A percentile compares a stretch with the other conserved stretches of the same genome.
These are phyloP conservation scores for Paracorniculantispora psalliotae DNA, from an alignment of 2,329 filamentous ascomycete species.

Conservation along the genomic window DNA sequence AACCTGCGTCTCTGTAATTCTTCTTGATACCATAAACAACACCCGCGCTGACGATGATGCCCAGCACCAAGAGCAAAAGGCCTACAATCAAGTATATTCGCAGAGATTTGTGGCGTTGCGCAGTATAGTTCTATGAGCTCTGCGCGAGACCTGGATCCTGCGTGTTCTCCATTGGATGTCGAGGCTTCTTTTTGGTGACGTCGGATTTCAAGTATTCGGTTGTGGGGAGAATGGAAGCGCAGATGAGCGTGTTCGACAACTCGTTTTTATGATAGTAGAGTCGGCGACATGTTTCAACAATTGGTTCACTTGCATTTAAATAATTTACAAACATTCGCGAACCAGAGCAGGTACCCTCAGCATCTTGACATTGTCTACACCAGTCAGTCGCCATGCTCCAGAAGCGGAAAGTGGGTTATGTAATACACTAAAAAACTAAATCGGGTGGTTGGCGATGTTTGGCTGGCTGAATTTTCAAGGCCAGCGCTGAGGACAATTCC, in stretches of 20 bases:
- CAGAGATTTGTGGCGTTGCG: neutral
- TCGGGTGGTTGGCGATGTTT: slow-evolving; percentile 8
- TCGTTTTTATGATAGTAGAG: no score
- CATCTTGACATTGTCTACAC: neutral
- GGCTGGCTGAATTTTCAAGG: neutral
- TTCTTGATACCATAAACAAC: slow-evolving; percentile 14
- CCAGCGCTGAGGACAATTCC: neutral
- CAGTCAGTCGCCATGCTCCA: neutral
- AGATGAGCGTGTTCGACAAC: no score
- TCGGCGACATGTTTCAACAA: no score
- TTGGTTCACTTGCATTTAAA: no score
- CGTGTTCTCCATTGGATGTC: neutral
- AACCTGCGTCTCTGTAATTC: neutral
- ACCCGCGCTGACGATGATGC: slow-evolving; percentile 20
- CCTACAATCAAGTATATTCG: slow-evolving; percentile 24
- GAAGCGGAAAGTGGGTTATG: slow-evolving; percentile 10
- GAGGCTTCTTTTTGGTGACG: neutral
- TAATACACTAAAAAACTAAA: slow-evolving; percentile 2
- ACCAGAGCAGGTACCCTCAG: neutral
- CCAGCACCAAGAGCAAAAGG: slow-evolving; percentile 19
- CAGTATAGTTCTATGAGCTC: neutral
- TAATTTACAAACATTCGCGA: neutral
- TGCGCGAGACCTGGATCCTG: neutral
- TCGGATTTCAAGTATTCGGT: no score
- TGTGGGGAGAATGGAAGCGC: no score